Percentiles rank a stretch among this genome's conserved stretches.
Conservation (phyloP, 2,329 filamentous ascomycete species). For the Penicillium sp. region DNA sequence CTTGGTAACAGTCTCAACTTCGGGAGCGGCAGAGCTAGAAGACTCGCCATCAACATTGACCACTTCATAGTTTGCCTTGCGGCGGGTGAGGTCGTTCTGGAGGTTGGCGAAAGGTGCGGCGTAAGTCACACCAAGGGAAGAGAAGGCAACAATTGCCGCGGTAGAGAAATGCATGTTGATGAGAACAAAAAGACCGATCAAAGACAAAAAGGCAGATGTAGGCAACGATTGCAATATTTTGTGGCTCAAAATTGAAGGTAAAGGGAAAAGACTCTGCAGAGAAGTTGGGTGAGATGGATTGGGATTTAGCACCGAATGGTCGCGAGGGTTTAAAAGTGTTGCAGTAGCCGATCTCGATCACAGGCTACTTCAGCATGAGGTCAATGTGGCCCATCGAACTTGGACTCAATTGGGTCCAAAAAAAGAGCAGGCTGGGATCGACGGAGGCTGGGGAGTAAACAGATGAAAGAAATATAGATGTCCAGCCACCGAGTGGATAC, state of each 20-base stretch:
- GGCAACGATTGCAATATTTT: background rate
- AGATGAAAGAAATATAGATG: background rate
- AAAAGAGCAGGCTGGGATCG: constrained; percentile 22
- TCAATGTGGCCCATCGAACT: constrained; percentile 7
- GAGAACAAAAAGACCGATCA: background rate
- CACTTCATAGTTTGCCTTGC: constrained; percentile 25
- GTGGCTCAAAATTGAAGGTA: background rate
- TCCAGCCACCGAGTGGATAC: constrained; percentile 7
- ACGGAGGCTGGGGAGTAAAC: constrained; percentile 18
- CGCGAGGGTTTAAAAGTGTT: constrained; percentile 11
- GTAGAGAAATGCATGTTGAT: constrained; percentile 29
- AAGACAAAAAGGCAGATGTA: constrained; percentile 3
- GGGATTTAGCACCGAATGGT: constrained; percentile 1
- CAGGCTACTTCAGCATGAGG: constrained; percentile 8
- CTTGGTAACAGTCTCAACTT: constrained; percentile 17
- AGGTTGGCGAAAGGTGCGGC: constrained; percentile 26
- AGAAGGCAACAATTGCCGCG: constrained; percentile 24
- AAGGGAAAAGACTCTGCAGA: background rate
- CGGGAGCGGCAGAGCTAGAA: constrained; percentile 14
- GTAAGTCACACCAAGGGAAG: constrained; percentile 23
- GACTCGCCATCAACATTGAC: constrained; percentile 30
- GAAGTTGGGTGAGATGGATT: constrained; percentile 1
- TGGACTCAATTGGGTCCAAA: constrained; percentile 13
- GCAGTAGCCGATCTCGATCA: constrained; percentile 4
- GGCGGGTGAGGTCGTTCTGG: constrained; percentile 22